Base-by-base conservation (phyloP, 257 asterid genomes). In the Penstemon davidsonii region DNA sequence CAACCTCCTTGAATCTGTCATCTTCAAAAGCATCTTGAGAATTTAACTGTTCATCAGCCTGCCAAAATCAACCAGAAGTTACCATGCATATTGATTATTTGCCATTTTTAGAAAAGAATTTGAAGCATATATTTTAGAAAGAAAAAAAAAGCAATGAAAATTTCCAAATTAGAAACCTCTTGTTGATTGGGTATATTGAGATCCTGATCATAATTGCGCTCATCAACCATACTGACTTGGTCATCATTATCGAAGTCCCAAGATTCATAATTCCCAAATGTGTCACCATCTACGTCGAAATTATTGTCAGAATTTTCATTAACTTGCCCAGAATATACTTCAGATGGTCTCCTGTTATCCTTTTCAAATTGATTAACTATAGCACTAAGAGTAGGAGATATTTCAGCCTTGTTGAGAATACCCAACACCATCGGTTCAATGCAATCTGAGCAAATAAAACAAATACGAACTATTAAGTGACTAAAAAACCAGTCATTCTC, bases 301-400 rank as follows among this genome's bases (percentile, higher is more conserved):
- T 76, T 74, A 55, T 44, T 9, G 13, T 80, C 82, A 13, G 25
- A 46, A 13, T 63, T 71, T 78, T 69, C 91, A 68, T 57, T 61
- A 75, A 44, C 86, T 73, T 79, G 85, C 51, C 55, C 88, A 71
- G 89, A 67, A 75, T 75, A 73, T 56, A 84, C 69, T 63, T 83
- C 92, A 13, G 84, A 69, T 55, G 80, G 88, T 80, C 83, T 84
- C 66, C 55, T 79, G 68, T 75, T 82, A 79, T 87, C 92, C 66
- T 80, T 85, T 68, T 79, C 88, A 69, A 94, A 85, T 71, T 81
- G 91, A 74, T 76, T 76, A 18, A 87, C 64, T 47, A 94, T 88
- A 73, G 73, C 85, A 77, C 78, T 58, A 57, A 94, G 90, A 77
- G 89, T 91, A 37, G 99, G 97, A 50, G 97, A 91, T 78, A 94